These are phyloP conservation scores for Xylaria digitata DNA, from an alignment of 2,329 filamentous ascomycete genomes.

Conservation along the genomic window DNA sequence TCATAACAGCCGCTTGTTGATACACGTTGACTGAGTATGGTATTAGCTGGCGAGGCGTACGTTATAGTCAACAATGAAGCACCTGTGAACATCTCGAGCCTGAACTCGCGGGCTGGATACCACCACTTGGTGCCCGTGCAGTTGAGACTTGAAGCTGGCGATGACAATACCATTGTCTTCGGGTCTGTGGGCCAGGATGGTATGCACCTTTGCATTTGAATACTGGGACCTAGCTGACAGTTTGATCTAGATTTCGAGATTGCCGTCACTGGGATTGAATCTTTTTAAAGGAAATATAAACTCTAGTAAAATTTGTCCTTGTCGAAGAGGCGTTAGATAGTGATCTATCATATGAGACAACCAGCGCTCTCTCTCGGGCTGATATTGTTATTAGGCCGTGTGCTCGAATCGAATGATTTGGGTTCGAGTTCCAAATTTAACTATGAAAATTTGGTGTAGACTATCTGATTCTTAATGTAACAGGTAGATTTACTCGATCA, in stretches of 20 bases:
- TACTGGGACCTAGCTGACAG: background rate
- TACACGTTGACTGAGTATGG: constrained; percentile 9
- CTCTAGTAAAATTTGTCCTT: too few relatives aligned
- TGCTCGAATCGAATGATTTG: too few relatives aligned
- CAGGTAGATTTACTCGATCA: too few relatives aligned
- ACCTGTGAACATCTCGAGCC: constrained; percentile 51
- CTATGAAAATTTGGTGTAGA: too few relatives aligned
- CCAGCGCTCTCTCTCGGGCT: too few relatives aligned
- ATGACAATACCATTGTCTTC: constrained; percentile 52
- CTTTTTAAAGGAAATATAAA: background rate
- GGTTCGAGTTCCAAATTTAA: too few relatives aligned
- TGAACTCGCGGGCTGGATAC: constrained; percentile 54
- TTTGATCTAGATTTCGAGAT: constrained; percentile 3
- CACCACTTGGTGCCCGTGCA: constrained; percentile 52
- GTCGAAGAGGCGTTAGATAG: too few relatives aligned
- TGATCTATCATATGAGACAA: too few relatives aligned
- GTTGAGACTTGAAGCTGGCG: constrained; percentile 47
- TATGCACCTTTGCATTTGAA: constrained; percentile 31
- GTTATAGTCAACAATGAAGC: constrained; percentile 51
- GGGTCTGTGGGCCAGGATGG: constrained; percentile 49
- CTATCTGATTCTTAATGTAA: too few relatives aligned
- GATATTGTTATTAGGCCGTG: too few relatives aligned
- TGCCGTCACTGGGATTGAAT: background rate
- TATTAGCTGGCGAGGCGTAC: constrained; percentile 50
- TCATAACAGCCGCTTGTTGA: background rate